These are phyloP conservation scores for Anethum foeniculum DNA, from an alignment of 140 eudicot species.

Conservation along the genomic window DNA sequence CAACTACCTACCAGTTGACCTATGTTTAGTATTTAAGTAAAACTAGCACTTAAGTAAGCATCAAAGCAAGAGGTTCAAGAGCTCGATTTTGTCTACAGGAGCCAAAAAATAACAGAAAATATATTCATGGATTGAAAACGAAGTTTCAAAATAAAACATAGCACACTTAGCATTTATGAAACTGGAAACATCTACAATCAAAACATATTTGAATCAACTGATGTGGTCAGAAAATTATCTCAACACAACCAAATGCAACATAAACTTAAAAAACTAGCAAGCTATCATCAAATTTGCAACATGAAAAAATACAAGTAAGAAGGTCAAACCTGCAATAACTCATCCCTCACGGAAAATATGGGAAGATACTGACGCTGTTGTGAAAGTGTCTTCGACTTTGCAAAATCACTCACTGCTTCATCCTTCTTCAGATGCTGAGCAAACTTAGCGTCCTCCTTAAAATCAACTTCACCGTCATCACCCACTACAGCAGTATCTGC, in stretches of 20 bases:
- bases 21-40: background rate
- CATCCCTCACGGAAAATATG: conserved; percentile 84
- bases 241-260: conserved; percentile 2
- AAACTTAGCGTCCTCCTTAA: conserved; percentile 87
- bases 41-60: background rate
- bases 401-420: conserved; percentile 92
- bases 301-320: background rate
- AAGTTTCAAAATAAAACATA: background rate
- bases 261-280: background rate
- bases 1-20: background rate
- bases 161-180: background rate
- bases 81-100: background rate
- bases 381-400: conserved; percentile 64
- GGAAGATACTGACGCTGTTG: conserved; percentile 95
- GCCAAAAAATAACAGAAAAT: background rate
- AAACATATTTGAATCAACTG: background rate
- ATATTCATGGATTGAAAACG: background rate
- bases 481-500: conserved; percentile 97
- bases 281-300: background rate
- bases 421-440: conserved; percentile 70
- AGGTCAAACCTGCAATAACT: conserved; percentile 62
- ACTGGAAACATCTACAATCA: background rate
- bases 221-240: background rate
- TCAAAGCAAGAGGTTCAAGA: background rate
- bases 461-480: conserved; percentile 93